Base-by-base conservation (phyloP, 805 yeast species). In the Saccharomycopsis sp. region DNA sequence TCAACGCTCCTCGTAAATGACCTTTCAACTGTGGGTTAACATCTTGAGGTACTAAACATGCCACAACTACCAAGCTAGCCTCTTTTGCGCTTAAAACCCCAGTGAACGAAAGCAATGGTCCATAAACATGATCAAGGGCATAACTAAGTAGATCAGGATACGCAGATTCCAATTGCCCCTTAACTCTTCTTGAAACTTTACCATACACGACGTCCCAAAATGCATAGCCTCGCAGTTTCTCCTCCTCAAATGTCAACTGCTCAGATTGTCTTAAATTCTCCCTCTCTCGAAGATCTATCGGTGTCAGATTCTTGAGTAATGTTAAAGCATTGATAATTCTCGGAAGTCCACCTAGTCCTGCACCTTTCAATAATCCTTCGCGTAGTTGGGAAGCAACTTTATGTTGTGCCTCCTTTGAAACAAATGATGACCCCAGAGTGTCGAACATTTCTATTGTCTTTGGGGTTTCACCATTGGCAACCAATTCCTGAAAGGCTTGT, bases 1-100 rank as follows among this genome's bases (percentile, higher is more conserved):
- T 87, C 40, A 79, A 50, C 0, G 96, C 96, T 0, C 97, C 97
- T 59, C 73, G 76, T 50, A 89, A 68, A 59, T 89, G 97, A 0
- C 97, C 97, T 62, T 86, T 85, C 53, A 89, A 68, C 56, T 89
- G 96, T 0, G 96, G 95, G 53, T 85, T 86, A 8, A 89, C 96
- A 60, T 89, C 95, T 58, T 86, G 96, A 1, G 97, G 96, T 8
- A 89, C 79, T 53, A 89, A 69, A 50, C 90, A 72, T 0, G 94
- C 80, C 14, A 89, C 74, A 2, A 89, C 77, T 26, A 86, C 80
- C 47, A 86, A 58, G 26, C 90, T 79, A 1, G 96, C 82, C 51
- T 87, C 95, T 51, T 67, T 70, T 1, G 83, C 78, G 3, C 69
- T 57, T 23, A 89, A 62, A 1, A 86, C 70, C 2, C 70, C 80